Conservation (phyloP, 345 rosid species). For the Boechera divaricarpa region DNA sequence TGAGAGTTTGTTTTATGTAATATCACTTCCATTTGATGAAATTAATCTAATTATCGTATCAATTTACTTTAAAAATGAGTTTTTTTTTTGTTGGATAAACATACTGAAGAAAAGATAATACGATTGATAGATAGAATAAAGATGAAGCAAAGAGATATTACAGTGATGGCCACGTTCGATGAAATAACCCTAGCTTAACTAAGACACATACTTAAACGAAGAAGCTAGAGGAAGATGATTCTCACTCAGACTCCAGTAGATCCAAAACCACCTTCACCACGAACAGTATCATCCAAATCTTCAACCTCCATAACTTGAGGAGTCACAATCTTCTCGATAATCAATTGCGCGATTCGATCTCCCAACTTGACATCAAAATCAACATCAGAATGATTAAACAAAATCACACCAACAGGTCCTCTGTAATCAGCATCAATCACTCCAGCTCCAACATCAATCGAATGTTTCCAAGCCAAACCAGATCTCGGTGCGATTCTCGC, state of each 20-base stretch:
- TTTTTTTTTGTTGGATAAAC: too few relatives aligned
- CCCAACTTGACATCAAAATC: conserved; percentile 71
- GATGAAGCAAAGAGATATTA: conserved; percentile 3
- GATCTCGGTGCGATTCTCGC: conserved; percentile 87
- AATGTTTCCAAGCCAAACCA: conserved; percentile 79
- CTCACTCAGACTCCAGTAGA: conserved; percentile 63
- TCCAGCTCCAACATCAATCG: conserved; percentile 82
- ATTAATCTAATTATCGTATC: background rate
- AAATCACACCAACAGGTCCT: conserved; percentile 77
- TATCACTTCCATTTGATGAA: background rate
- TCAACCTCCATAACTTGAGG: conserved; percentile 73
- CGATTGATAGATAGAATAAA: background rate
- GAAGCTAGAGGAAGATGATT: background rate
- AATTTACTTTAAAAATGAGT: too few relatives aligned
- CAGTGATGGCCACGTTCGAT: conserved; percentile 31
- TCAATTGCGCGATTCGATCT: conserved; percentile 73
- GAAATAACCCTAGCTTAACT: conserved; percentile 19
- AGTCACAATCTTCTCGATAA: conserved; percentile 72
- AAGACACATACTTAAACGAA: background rate
- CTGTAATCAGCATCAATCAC: conserved; percentile 84
- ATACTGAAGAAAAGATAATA: too few relatives aligned
- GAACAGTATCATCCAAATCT: conserved; percentile 67
- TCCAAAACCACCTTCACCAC: conserved; percentile 88
- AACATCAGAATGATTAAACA: conserved; percentile 69
- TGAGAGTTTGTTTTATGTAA: background rate